Percentiles rank a stretch among this genome's conserved stretches.
phyloP scores from a whole-genome alignment of 345 rosid species.

The Durio zibethinus region DNA sequence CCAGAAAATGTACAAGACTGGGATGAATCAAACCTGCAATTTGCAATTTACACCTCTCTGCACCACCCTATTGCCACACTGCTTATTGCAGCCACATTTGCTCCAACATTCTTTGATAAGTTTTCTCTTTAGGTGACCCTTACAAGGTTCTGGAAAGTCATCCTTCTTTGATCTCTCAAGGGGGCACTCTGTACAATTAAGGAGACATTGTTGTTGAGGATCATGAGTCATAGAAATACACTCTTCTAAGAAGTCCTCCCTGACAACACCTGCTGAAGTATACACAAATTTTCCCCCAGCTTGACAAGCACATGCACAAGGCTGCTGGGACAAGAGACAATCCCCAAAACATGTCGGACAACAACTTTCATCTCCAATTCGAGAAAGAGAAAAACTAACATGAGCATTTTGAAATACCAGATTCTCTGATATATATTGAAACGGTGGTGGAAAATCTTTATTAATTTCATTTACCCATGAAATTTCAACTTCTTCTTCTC shows the following conservation, averaged over 20 bases:
- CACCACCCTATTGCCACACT: constrained; percentile 84
- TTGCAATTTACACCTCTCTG: constrained; percentile 76
- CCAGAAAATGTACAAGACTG: neutral
- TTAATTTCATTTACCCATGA: constrained; percentile 75
- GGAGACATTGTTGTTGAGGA: constrained; percentile 45
- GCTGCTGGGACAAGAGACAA: constrained; percentile 50
- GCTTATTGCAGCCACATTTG: constrained; percentile 75
- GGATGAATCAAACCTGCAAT: constrained; percentile 54
- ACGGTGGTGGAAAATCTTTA: constrained; percentile 49
- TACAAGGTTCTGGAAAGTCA: constrained; percentile 58
- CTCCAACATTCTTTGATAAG: constrained; percentile 85
- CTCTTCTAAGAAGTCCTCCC: constrained; percentile 58
- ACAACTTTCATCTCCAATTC: constrained; percentile 48
- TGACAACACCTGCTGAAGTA: constrained; percentile 50
- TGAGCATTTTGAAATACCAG: constrained; percentile 52
- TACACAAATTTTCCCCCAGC: constrained; percentile 49
- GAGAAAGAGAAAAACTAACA: constrained; percentile 58
- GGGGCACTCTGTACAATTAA: constrained; percentile 66
- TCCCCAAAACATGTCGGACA: constrained; percentile 66
- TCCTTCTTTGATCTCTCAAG: constrained; percentile 56
- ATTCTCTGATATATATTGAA: constrained; percentile 58
- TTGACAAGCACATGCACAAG: constrained; percentile 57
- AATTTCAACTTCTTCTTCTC: constrained; percentile 64
- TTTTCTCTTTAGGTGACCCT: constrained; percentile 80
- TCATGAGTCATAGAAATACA: constrained; percentile 56